Evolutionary conservation across 192 early-diverging fungal species (phyloP).

Genomic region (Kappamyces sp.): DNA sequence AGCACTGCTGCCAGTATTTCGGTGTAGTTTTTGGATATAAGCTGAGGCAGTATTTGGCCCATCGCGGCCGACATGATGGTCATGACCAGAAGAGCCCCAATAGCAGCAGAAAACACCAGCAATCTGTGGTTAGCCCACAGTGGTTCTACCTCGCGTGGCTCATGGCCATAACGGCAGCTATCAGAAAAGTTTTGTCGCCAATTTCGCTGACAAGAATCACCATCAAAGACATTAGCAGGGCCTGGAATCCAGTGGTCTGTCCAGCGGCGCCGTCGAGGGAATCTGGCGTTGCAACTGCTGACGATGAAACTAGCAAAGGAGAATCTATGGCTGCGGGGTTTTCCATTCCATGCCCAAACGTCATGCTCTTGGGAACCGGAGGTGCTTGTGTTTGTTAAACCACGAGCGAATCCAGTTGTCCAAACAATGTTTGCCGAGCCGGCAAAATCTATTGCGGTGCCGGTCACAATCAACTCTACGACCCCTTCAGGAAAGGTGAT

Average conservation of each 20-base stretch:
- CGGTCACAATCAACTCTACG: too few species aligned
- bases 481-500: too few species aligned
- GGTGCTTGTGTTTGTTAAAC: too few species aligned
- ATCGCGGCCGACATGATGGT: slow-evolving; percentile 90
- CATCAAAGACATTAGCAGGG: slow-evolving; percentile 56
- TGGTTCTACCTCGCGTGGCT: slow-evolving; percentile 55
- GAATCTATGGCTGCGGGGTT: too few species aligned
- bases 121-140: slow-evolving; percentile 16
- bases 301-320: too few species aligned
- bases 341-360: too few species aligned
- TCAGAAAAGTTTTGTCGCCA: slow-evolving; percentile 99
- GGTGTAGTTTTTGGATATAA: slow-evolving; percentile 84
- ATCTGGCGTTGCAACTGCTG: too few species aligned
- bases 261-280: too few species aligned
- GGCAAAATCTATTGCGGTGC: too few species aligned
- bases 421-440: too few species aligned
- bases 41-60: slow-evolving; percentile 81
- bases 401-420: too few species aligned
- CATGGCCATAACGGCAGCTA: slow-evolving; percentile 99
- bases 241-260: slow-evolving; percentile 17
- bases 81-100: slow-evolving; percentile 86
- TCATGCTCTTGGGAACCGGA: too few species aligned
- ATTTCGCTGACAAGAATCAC: slow-evolving; percentile 97
- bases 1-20: slow-evolving; percentile 75
- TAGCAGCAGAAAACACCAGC: slow-evolving; percentile 85